phyloP scores from a whole-genome alignment of 139 green algal species.

The Axilococcus clingmanii region DNA sequence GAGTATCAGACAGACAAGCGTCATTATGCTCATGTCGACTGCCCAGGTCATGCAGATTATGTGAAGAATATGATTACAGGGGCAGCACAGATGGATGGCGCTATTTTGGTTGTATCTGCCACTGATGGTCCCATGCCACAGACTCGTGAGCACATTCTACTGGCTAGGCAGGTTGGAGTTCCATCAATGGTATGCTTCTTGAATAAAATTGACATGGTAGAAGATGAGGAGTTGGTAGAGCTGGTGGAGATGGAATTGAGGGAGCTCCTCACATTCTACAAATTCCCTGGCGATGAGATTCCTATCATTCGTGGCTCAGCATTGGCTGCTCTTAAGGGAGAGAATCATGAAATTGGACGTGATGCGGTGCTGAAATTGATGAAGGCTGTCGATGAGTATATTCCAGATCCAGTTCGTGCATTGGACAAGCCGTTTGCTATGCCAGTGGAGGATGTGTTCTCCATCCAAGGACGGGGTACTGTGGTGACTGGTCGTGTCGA shows the following conservation, averaged over 20 bases:
- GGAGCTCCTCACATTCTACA: slow-evolving; percentile 97
- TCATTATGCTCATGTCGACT: slow-evolving; percentile 99
- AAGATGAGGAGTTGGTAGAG: slow-evolving; percentile 95
- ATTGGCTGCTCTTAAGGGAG: slow-evolving; percentile 79
- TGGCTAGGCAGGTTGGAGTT: slow-evolving; percentile 94
- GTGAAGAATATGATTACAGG: slow-evolving; percentile 99
- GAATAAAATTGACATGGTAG: slow-evolving; percentile 96
- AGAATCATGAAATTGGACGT: slow-evolving; percentile 69
- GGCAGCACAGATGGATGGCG: slow-evolving; percentile 97
- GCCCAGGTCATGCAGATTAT: slow-evolving; percentile 97
- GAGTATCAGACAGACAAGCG: slow-evolving; percentile 96
- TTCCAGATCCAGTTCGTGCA: slow-evolving; percentile 65
- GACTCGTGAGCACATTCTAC: slow-evolving; percentile 95
- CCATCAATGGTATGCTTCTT: slow-evolving; percentile 94
- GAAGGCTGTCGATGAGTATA: slow-evolving; percentile 75
- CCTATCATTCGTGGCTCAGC: slow-evolving; percentile 81
- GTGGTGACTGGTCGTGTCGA: slow-evolving; percentile 92
- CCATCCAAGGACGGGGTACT: slow-evolving; percentile 89
- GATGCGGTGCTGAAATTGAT: slow-evolving; percentile 86
- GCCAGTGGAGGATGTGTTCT: slow-evolving; percentile 96
- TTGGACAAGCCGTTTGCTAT: slow-evolving; percentile 97
- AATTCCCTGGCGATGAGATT: slow-evolving; percentile 88
- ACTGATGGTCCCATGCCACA: slow-evolving; percentile 97
- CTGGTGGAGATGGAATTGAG: slow-evolving; percentile 98
- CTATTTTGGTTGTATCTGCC: slow-evolving; percentile 94